These are phyloP conservation scores for Oryza longistaminata DNA, from an alignment of 176 grass and related monocot genomes.

Conservation along the genomic window DNA sequence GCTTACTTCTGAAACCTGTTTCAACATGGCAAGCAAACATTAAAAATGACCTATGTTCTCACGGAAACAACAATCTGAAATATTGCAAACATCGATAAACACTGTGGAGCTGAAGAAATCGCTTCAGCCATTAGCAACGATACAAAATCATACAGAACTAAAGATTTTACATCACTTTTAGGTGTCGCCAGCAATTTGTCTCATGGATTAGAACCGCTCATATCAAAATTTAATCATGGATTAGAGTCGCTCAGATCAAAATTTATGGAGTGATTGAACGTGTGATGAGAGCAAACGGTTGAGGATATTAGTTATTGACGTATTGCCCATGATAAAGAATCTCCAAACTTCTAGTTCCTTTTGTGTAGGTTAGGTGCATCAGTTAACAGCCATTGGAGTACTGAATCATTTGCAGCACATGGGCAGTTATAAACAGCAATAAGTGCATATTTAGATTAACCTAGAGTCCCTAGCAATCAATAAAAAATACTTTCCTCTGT, in stretches of 20 bases:
- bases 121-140: background rate
- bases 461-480: background rate
- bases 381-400: background rate
- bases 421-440: slow-evolving; percentile 3
- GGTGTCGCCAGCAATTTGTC: background rate
- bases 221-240: background rate
- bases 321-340: background rate
- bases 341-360: background rate
- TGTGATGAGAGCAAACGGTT: background rate
- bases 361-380: background rate
- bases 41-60: background rate
- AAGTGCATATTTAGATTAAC: background rate
- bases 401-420: background rate
- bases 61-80: slow-evolving; percentile 5
- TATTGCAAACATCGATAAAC: slow-evolving; percentile 3
- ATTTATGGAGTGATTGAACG: background rate
- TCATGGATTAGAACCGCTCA: background rate
- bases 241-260: background rate
- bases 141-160: slow-evolving; percentile 12
- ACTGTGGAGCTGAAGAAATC: slow-evolving; percentile 3
- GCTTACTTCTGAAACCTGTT: slow-evolving; percentile 87
- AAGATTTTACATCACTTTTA: background rate
- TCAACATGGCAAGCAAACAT: slow-evolving; percentile 39
- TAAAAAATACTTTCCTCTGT: background rate
- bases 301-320: background rate